A percentile compares a stretch with the other conserved stretches of the same genome.
Conservation (phyloP, 1,284 basidiomycete genomes). For the Ganoderma meredithae region DNA sequence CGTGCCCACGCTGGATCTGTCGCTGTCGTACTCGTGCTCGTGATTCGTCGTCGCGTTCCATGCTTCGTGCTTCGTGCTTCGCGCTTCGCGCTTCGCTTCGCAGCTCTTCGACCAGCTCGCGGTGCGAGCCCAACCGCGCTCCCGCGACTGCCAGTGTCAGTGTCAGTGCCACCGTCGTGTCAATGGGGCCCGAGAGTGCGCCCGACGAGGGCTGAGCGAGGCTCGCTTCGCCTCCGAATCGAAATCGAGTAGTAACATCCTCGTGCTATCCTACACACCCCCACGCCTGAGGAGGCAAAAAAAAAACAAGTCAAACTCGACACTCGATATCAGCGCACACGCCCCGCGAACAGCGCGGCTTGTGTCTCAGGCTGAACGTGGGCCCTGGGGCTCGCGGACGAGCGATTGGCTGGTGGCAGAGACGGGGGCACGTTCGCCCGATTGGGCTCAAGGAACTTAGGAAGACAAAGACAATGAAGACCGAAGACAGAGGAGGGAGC, state of each 20-base stretch:
- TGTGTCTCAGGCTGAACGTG: neutral
- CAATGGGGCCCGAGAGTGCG: no score
- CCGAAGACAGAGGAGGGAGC: neutral
- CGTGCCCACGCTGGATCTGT: neutral
- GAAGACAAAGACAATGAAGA: neutral
- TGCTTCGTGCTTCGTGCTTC: neutral
- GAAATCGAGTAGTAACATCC: no score
- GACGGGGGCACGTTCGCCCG: neutral
- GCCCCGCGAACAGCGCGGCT: neutral
- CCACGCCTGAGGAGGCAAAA: no score
- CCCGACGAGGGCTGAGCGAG: neutral
- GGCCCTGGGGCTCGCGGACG: neutral
- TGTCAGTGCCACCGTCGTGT: neutral
- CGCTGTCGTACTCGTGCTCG: neutral
- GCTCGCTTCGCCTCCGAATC: neutral
- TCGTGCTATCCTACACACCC: no score
- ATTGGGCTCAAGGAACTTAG: neutral
- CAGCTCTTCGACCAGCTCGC: neutral
- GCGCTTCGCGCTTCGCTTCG: no score
- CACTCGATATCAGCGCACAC: neutral
- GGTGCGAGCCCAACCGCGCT: neutral
- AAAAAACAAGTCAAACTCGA: no score
- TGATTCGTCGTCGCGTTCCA: neutral
- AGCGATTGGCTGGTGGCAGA: neutral
- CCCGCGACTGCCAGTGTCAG: neutral